These are phyloP conservation scores for Rosa persica DNA, from an alignment of 306 rosid species.

Conservation along the genomic window DNA sequence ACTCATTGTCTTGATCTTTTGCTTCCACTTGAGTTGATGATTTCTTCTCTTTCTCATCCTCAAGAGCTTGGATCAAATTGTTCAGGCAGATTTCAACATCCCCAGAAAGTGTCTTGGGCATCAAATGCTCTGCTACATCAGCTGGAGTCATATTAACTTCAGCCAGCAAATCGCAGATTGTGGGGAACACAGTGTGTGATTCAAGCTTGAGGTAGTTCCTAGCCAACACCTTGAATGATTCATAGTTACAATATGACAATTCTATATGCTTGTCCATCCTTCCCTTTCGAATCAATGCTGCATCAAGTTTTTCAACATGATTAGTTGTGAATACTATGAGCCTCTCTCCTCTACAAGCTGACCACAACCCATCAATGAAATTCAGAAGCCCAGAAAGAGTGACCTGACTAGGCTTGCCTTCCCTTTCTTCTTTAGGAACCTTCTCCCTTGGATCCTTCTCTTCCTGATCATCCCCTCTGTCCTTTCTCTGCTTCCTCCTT, in stretches of 20 bases:
- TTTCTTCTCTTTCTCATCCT: constrained; percentile 26
- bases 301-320: constrained; percentile 73
- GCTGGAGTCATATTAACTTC: constrained; percentile 61
- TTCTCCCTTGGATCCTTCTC: constrained; percentile 37
- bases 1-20: background rate
- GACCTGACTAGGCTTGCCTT: constrained; percentile 41
- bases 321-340: constrained; percentile 81
- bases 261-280: constrained; percentile 89
- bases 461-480: constrained; percentile 30
- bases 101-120: constrained; percentile 52
- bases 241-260: constrained; percentile 58
- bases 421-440: constrained; percentile 33
- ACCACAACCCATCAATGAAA: constrained; percentile 89
- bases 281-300: constrained; percentile 77
- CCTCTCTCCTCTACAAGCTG: constrained; percentile 73
- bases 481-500: constrained; percentile 39
- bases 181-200: constrained; percentile 40
- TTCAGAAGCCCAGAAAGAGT: constrained; percentile 73
- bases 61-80: constrained; percentile 55
- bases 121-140: constrained; percentile 84
- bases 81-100: constrained; percentile 34
- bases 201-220: constrained; percentile 56
- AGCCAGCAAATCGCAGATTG: constrained; percentile 34
- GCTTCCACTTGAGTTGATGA: constrained; percentile 2
- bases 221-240: constrained; percentile 66